Conservation (phyloP, 176 grass and related monocot species). For the Cocos nucifera region DNA sequence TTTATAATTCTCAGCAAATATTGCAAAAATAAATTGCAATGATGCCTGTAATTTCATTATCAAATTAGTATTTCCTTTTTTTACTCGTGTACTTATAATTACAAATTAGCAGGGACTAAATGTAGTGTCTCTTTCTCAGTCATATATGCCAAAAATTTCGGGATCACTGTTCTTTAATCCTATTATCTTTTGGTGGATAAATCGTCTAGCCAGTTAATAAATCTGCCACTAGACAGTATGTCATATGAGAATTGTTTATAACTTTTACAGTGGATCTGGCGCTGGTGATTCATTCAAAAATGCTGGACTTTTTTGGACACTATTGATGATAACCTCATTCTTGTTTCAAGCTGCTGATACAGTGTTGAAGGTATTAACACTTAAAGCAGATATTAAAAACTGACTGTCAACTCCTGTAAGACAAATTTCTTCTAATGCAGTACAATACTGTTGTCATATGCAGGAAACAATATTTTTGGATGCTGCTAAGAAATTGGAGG, state of each 20-base stretch:
- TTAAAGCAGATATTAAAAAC: conserved; percentile 10
- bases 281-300: conserved; percentile 56
- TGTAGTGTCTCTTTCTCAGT: no score
- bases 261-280: conserved; percentile 64
- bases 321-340: conserved; percentile 91
- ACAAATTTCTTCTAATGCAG: conserved; percentile 33
- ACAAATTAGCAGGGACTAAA: no score
- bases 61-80: no score
- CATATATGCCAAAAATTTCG: no score
- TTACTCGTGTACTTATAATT: no score
- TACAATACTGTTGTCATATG: conserved; percentile 27
- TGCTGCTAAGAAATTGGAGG: conserved; percentile 91
- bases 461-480: conserved; percentile 94
- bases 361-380: conserved; percentile 66
- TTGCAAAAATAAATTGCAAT: no score
- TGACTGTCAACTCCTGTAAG: neutral
- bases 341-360: conserved; percentile 94
- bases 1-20: no score
- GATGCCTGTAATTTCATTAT: no score
- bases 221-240: no score
- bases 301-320: conserved; percentile 76
- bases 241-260: conserved; percentile 9
- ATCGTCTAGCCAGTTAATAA: no score
- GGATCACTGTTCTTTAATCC: no score
- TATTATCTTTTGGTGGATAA: no score